Conservation (phyloP, 1,284 basidiomycete genomes). For the Thelephora terrestris region DNA sequence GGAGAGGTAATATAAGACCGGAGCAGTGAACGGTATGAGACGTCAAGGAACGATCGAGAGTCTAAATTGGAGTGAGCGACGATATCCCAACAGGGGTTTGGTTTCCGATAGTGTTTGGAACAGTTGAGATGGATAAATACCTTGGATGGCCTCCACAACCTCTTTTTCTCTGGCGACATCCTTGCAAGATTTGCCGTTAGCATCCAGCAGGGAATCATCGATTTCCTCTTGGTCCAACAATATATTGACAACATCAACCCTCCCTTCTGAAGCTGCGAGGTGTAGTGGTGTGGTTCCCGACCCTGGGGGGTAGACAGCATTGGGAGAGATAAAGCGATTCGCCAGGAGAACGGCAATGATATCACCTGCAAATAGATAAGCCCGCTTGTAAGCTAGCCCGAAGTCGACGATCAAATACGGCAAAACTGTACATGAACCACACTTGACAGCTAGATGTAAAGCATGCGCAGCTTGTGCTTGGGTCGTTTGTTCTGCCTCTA, state of each 20-base stretch:
- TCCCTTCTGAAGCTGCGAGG: constrained; percentile 74
- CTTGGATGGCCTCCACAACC: constrained; percentile 64
- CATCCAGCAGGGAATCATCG: constrained; percentile 74
- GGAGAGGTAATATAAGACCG: constrained; percentile 66
- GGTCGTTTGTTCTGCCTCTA: constrained; percentile 31
- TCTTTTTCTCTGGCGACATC: constrained; percentile 74
- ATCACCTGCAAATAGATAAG: constrained; percentile 30
- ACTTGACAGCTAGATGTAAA: constrained; percentile 79
- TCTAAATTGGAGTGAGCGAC: constrained; percentile 37
- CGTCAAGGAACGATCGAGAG: constrained; percentile 71
- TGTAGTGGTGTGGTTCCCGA: constrained; percentile 81
- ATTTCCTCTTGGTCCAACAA: constrained; percentile 71
- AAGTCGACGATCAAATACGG: not conserved
- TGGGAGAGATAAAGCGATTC: constrained; percentile 70
- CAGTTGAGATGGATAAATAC: constrained; percentile 30
- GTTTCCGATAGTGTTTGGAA: not conserved
- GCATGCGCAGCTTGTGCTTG: constrained; percentile 47
- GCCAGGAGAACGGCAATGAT: constrained; percentile 63
- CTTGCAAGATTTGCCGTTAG: constrained; percentile 57
- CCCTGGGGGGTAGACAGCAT: constrained; percentile 56
- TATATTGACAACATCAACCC: constrained; percentile 68
- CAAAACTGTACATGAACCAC: constrained; percentile 58
- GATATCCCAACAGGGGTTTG: not conserved
- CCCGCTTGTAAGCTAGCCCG: not conserved
- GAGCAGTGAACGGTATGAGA: constrained; percentile 66